Conservation (phyloP, 257 asterid species). For the Solanum clarkiae region DNA sequence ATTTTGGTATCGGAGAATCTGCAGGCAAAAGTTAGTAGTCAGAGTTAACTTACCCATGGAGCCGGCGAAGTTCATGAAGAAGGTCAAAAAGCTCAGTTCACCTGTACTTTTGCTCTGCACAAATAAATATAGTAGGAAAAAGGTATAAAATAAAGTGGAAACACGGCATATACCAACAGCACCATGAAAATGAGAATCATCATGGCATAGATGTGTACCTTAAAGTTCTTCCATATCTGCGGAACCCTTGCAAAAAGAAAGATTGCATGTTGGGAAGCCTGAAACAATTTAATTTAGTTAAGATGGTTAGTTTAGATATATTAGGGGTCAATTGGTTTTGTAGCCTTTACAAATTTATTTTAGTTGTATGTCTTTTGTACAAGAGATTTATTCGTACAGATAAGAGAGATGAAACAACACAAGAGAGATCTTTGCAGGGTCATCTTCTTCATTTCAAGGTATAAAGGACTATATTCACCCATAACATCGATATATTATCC, state of each 20-base stretch:
- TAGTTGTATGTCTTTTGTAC: background rate
- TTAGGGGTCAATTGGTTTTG: background rate
- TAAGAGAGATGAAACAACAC: background rate
- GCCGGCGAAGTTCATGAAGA: constrained; percentile 79
- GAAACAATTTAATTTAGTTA: constrained; percentile 10
- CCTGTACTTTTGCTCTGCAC: constrained; percentile 91
- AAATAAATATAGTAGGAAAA: background rate
- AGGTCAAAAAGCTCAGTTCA: constrained; percentile 87
- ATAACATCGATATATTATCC: background rate
- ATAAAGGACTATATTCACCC: background rate
- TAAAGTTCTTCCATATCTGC: constrained; percentile 74
- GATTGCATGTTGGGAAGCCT: constrained; percentile 95
- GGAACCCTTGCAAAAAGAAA: constrained; percentile 91
- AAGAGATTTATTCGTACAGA: background rate
- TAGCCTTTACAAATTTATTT: background rate
- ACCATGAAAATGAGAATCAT: background rate
- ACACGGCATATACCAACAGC: background rate
- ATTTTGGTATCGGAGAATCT: background rate
- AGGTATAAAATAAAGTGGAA: background rate
- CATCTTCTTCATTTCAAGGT: background rate
- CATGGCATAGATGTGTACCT: constrained; percentile 24
- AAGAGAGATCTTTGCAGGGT: background rate
- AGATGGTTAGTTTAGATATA: background rate
- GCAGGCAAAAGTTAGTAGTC: background rate
- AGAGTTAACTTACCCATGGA: constrained; percentile 60